A percentile compares a stretch with the other conserved stretches of the same genome.
These are phyloP conservation scores for Aureobasidium uvarum DNA, from an alignment of 2,329 filamentous ascomycete species.

Conservation along the genomic window DNA sequence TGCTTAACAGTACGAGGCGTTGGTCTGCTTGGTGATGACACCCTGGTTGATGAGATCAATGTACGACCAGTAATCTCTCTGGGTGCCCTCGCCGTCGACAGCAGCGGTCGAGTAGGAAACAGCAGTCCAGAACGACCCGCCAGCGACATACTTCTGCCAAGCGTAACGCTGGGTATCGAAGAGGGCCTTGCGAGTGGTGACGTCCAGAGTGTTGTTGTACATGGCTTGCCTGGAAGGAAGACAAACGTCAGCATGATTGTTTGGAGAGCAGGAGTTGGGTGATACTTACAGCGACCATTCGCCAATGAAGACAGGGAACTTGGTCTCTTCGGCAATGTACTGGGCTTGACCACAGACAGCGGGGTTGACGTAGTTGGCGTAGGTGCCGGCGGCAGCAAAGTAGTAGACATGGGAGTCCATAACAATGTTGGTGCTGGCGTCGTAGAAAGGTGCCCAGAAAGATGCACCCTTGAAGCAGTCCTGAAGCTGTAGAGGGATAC, in stretches of 20 bases:
- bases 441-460: background rate
- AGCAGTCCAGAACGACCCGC: slow-evolving; percentile 29
- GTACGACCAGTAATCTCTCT: slow-evolving; percentile 31
- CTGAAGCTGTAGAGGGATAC: background rate
- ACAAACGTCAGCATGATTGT: background rate
- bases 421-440: background rate
- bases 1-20: background rate
- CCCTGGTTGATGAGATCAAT: slow-evolving; percentile 26
- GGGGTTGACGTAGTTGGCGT: background rate
- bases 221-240: background rate
- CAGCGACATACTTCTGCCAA: slow-evolving; percentile 31
- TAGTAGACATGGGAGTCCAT: background rate
- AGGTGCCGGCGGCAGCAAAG: background rate
- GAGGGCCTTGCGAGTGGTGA: background rate
- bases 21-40: slow-evolving; percentile 23
- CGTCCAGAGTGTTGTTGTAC: background rate
- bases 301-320: slow-evolving; percentile 3
- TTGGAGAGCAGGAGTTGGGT: too few relatives aligned
- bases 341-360: background rate
- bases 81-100: slow-evolving; percentile 30
- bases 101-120: slow-evolving; percentile 28
- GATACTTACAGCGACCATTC: background rate
- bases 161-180: slow-evolving; percentile 30
- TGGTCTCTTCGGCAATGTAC: background rate
- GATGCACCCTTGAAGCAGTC: background rate